These are phyloP conservation scores for slime mould (Dictyostelium discoideum) DNA, from an alignment of 78 protist genomes.

Conservation along the genomic window DNA sequence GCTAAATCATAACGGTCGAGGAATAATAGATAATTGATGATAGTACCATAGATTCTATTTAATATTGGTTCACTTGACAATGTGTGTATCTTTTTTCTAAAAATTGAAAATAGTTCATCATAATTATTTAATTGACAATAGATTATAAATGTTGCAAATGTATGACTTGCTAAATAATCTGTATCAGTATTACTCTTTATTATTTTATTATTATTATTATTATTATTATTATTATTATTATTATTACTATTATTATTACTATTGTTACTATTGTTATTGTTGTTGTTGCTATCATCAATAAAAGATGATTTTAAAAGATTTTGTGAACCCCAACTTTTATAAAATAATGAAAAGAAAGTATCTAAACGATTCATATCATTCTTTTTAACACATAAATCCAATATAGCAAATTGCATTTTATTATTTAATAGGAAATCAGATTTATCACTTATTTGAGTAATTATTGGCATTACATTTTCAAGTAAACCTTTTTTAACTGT, in stretches of 20 bases:
- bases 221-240: neutral
- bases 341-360: neutral
- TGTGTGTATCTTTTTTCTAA: neutral
- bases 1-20: constrained; percentile 3
- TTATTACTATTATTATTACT: neutral
- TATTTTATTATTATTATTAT: too few relatives aligned
- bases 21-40: neutral
- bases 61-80: neutral
- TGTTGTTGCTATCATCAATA: neutral
- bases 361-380: neutral
- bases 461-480: neutral
- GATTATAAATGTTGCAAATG: neutral
- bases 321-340: neutral
- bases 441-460: neutral
- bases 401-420: neutral
- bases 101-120: neutral
- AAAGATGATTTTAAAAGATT: neutral
- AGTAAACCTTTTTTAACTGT: neutral
- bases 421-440: neutral
- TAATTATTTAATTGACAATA: neutral
- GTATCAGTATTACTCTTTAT: too few relatives aligned
- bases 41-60: neutral
- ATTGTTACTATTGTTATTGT: neutral
- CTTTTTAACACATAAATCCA: neutral
- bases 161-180: neutral